Evolutionary conservation across 208 protist species (phyloP).

Genomic region (Cochliopodium minus): DNA sequence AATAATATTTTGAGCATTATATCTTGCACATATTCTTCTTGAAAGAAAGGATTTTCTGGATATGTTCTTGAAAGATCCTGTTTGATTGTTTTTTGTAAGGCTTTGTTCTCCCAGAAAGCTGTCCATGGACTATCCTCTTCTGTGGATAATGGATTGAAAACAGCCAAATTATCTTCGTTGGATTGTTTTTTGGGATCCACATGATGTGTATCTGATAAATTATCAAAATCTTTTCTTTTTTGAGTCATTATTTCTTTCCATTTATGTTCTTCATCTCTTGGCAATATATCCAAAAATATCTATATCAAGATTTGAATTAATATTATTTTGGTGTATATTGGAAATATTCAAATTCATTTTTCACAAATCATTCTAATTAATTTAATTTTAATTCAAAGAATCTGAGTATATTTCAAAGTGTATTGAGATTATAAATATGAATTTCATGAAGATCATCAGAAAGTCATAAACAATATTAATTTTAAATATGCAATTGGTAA

Average conservation of each 20-base stretch:
- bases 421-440: neutral
- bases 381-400: neutral
- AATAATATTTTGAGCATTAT: constrained; percentile 3
- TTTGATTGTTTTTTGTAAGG: constrained; percentile 9
- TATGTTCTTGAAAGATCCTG: constrained; percentile 14
- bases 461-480: neutral
- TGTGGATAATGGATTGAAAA: constrained; percentile 4
- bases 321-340: neutral
- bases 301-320: neutral
- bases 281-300: too few relatives aligned
- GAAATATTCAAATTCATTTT: neutral
- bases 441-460: neutral
- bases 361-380: neutral
- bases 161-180: constrained; percentile 3
- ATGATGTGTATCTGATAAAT: too few relatives aligned
- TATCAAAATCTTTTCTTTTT: too few relatives aligned
- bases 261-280: too few relatives aligned
- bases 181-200: too few relatives aligned
- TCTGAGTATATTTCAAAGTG: neutral
- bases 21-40: neutral
- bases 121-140: constrained; percentile 10
- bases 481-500: neutral
- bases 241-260: too few relatives aligned
- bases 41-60: constrained; percentile 16
- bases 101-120: constrained; percentile 12